Evolutionary conservation across 1,284 basidiomycete species (phyloP), one percentile per base, ranked within the genome.

Genomic region (Pascua sp.): DNA sequence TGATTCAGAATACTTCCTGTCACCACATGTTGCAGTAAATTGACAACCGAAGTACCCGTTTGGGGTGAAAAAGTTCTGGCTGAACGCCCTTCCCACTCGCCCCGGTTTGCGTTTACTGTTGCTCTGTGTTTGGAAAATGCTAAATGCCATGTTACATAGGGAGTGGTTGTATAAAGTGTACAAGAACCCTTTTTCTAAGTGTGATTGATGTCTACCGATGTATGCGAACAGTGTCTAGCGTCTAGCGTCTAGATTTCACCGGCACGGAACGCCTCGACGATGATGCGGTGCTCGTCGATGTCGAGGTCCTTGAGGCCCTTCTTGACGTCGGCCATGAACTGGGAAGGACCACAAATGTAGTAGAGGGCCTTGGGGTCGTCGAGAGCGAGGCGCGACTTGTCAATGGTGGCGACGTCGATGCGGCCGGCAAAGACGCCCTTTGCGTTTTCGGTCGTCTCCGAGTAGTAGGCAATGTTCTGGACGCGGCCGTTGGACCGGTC

Each of bases 251-350:
- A 53, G 7, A 46, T 12, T 10, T 59, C 58, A 12, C 69, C 69
- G 13, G 66, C 61, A 18, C 52, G 57, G 59, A 70, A 70, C 43
- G 68, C 42, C 62, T 69, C 69, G 38, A 61, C 44, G 46, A 64
- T 61, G 17, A 71, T 64, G 32, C 64, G 49, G 12, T 58, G 53
- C 8, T 53, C 50, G 12, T 66, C 59, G 15, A 69, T 63, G 8
- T 65, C 66, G 32, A 62, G 51, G 10, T 40, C 56, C 49, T 57
- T 41, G 11, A 68, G 54, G 18, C 57, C 58, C 32, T 47, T 47
- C 39, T 57, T 39, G 47, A 63, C 58, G 38, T 65, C 62, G 2
- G 54, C 46, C 65, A 69, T 68, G 56, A 69, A 71, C 17, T 42
- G 13, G 10, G 42, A 55, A 5, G 69, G 69, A 11, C 67, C 69